Base-by-base conservation (phyloP, 1,284 basidiomycete species). In the Mycena sp. region DNA sequence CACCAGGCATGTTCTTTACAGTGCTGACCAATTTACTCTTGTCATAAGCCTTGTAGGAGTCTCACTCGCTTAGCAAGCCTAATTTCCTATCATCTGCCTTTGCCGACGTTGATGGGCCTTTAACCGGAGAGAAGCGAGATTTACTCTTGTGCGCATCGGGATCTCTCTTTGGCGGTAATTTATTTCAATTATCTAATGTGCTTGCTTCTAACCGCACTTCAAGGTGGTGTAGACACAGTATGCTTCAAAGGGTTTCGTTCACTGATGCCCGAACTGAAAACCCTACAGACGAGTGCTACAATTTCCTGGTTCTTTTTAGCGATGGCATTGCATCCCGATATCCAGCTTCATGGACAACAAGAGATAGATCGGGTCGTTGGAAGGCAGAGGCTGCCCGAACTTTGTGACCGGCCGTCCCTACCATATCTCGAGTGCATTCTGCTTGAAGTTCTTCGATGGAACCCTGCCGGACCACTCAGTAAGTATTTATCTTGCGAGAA, bases 391-490 rank as follows among this genome's bases (percentile, higher is more conserved):
- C 10, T 55, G 7, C 58, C 58, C 0, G 43, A 32, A 21, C 25
- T 61, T 21, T 46, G 51, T 2, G 58, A 61, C 21, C 48, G 57
- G 12, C 23, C 49, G n/a, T 44, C 38, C 1, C 17, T 59, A n/a
- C 57, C 57, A 9, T 59, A 59, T 7, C 30, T 59, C 9, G 57
- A 59, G 45, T 59, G 57, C 17, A 21, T 59, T 6, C 32, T 59
- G 48, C 38, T 40, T 26, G 57, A 59, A 17, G 57, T 59, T 29
- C 21, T 59, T 16, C 57, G 57, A 6, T 59, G 57, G 57, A 59
- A 59, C 29, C 49, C 57, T 17, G 23, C 51, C 28, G 26, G 7
- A 9, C 57, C 57, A 7, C 25, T 59, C n/a, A 48, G 57, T 59
- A 9, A 16, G 32, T 16, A 38, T 32, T 38, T 10, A 32, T 1